Evolutionary conservation across 495 filamentous ascomycete species (phyloP).

Genomic region (Platismatia glauca): DNA sequence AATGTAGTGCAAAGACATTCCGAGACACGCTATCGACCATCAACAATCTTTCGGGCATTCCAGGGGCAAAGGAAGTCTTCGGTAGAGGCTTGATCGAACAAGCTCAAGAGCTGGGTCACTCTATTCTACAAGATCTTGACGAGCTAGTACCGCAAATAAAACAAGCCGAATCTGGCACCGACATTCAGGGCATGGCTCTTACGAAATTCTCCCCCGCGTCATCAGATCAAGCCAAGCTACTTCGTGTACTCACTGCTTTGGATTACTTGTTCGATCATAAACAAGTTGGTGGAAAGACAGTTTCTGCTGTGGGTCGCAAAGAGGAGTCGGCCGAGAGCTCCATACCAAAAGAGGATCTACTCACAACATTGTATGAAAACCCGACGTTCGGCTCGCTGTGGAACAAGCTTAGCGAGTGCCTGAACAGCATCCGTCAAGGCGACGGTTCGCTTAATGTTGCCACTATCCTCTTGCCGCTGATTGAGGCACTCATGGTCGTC

Average conservation of each 20-base stretch:
- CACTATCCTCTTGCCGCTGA: slow-evolving; percentile 85
- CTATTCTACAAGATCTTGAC: slow-evolving; percentile 74
- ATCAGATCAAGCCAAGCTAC: slow-evolving; percentile 90
- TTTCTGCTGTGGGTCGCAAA: slow-evolving; percentile 42
- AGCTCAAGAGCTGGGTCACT: slow-evolving; percentile 72
- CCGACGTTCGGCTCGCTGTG: slow-evolving; percentile 82
- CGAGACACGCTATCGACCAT: slow-evolving; percentile 93
- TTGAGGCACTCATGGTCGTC: slow-evolving; percentile 96
- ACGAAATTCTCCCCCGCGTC: slow-evolving; percentile 92
- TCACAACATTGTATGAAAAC: slow-evolving; percentile 82
- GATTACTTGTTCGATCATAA: slow-evolving; percentile 88
- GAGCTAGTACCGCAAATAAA: slow-evolving; percentile 82
- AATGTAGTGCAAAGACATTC: slow-evolving; percentile 95
- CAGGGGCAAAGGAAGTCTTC: slow-evolving; percentile 82
- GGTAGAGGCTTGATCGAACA: slow-evolving; percentile 81
- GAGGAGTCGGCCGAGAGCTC: slow-evolving; percentile 8
- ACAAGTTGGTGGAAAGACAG: slow-evolving; percentile 46
- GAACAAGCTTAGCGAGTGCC: slow-evolving; percentile 87
- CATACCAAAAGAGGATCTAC: slow-evolving; percentile 50
- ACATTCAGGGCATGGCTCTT: slow-evolving; percentile 88
- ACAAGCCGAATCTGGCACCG: slow-evolving; percentile 76
- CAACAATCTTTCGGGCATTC: slow-evolving; percentile 91
- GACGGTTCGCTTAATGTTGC: slow-evolving; percentile 95
- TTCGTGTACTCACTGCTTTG: slow-evolving; percentile 87
- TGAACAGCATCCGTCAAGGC: slow-evolving; percentile 77